Base-by-base conservation (phyloP, 2,329 filamentous ascomycete species). In the Bipolaris sorokiniana region DNA sequence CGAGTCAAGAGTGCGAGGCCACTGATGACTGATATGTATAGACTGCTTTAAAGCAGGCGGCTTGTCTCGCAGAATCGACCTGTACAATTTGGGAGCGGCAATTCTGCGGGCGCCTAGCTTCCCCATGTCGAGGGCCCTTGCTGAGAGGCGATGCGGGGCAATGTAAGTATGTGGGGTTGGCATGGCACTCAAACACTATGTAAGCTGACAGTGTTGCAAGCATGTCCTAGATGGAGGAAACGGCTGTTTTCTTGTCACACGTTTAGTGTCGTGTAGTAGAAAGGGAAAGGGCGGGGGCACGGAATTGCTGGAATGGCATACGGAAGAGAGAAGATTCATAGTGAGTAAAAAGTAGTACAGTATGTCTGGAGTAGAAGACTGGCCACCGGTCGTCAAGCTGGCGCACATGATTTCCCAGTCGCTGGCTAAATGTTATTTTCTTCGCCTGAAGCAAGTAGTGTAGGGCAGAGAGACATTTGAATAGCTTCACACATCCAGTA, bases 101-200 rank as follows among this genome's bases (percentile, higher is more conserved):
- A 26, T 42, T 42, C 13, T 18, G 40, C 22, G 16, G 36, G 36
- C 28, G 28, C 28, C 45, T 47, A 33, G 26, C 37, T 53, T 53
- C 44, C 37, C 44, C 49, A 52, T 48, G 34, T 18, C 38, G 41
- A 33, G 51, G 37, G 42, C 36, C 42, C 26, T 23, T 42, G 46
- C 20, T n/a, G 20, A 44, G 48, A 34, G 28, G 36, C 42, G n/a
- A 16, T 56, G 54, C 49, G 54, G 54, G 54, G 54, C 37, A 31
- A 41, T 48, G 31, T 5, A 41, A 31, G 54, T 5, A 41, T 38
- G 54, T 57, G 54, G 54, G 54, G 54, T 53, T 44, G 15, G 23
- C 40, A 6, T 38, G 22, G 33, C 22, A 15, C n/a, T 31, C 28
- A 31, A 31, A 31, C 28, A 44, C n/a, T 31, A 28, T 3, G 23